phyloP scores from a whole-genome alignment of 2,329 filamentous ascomycete species.

The Ambrosiella xylebori region DNA sequence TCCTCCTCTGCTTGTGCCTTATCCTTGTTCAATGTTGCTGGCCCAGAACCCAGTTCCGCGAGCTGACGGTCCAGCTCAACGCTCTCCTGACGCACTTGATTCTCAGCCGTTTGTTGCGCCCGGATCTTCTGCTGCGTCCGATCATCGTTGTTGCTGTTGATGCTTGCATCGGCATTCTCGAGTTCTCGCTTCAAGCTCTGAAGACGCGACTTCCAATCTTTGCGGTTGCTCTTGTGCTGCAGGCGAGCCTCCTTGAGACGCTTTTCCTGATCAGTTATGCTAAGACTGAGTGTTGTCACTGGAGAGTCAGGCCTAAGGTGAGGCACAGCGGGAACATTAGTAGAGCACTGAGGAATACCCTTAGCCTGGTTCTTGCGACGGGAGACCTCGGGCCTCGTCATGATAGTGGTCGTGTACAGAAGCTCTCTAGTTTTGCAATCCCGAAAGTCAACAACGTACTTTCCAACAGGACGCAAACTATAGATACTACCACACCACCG shows the following conservation, averaged over 20 bases:
- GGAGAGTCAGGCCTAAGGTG: conserved; percentile 58
- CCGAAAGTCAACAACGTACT: conserved; percentile 65
- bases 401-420: conserved; percentile 54
- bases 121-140: conserved; percentile 57
- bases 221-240: conserved; percentile 51
- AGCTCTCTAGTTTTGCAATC: conserved; percentile 47
- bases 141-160: conserved; percentile 58
- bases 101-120: conserved; percentile 58
- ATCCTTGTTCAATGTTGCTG: conserved; percentile 40
- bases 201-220: conserved; percentile 55
- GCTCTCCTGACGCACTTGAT: conserved; percentile 42
- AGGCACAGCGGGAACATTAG: conserved; percentile 27
- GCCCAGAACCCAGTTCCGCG: conserved; percentile 42
- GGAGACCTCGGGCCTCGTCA: conserved; percentile 35
- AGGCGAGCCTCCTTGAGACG: conserved; percentile 53
- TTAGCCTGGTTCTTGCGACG: conserved; percentile 17
- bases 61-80: conserved; percentile 26
- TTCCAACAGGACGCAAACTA: conserved; percentile 51
- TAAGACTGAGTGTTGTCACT: conserved; percentile 58
- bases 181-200: conserved; percentile 56
- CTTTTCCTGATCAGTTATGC: conserved; percentile 53
- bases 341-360: conserved; percentile 17
- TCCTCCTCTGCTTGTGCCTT: conserved; percentile 37
- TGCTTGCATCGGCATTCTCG: conserved; percentile 47
- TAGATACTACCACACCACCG: conserved; percentile 58